Evolutionary conservation across 164 flowering plant species (phyloP), one percentile per base, ranked within the genome.

Genomic region (Paratinospora sagittata): DNA sequence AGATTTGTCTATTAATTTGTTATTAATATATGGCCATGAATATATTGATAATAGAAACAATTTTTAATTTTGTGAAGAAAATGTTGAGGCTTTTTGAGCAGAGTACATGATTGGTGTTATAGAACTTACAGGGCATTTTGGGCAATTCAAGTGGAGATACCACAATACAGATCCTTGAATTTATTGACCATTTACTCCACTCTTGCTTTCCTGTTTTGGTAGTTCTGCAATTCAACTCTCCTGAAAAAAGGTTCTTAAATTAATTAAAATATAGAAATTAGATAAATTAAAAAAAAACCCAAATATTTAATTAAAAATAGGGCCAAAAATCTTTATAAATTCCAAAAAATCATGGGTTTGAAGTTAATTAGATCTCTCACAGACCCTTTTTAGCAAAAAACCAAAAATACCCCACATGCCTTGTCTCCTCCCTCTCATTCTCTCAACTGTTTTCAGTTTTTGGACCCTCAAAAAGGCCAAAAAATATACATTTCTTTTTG

Each of bases 331-430:
- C 12, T 49, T 49, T 0, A 58, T 58, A 60, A 60, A 23, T 23
- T 21, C 6, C 9, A 60, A n/a, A 26, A 43, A 13, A 30, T 45
- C 36, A 0, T 0, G 69, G 36, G 55, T n/a, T 27, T 3, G 19
- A 67, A 67, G 45, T 67, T 26, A 45, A 45, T 45, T 45, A 26
- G 27, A 4, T n/a, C 69, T 27, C 27, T 52, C 69, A 45, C 21
- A 17, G 34, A 67, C 69, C 69, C 58, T 67, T 67, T 45, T 67
- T 19, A 27, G 58, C 58, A 52, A 52, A 52, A n/a, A 52, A 52
- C 19, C 58, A 52, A 13, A 52, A 52, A 19, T 52, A 52, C 17
- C 58, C 16, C 58, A 52, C 58, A 52, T 52, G 58, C 58, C 5
- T 6, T 52, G 58, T 52, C 58, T 52, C 57, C 57, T 10, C 0